A percentile compares a stretch with the other conserved stretches of the same genome.
These are phyloP conservation scores for Mycena venus DNA, from an alignment of 768 basidiomycete genomes.

Conservation along the genomic window DNA sequence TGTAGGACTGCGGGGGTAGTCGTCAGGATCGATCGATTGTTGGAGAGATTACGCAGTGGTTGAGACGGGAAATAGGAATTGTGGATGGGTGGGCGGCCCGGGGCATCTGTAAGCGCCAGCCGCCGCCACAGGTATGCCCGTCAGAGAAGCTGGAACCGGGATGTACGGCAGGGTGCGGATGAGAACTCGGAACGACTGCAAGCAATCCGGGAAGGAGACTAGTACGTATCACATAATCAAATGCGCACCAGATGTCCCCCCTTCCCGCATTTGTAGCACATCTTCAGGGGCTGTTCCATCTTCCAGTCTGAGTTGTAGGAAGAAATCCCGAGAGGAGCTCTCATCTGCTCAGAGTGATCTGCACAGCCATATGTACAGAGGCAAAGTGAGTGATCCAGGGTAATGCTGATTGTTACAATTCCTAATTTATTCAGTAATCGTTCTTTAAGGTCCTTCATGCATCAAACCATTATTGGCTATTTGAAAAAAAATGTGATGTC, in stretches of 20 bases:
- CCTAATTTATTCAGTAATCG: too few relatives aligned
- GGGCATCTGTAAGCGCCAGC: not conserved
- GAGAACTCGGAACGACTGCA: too few relatives aligned
- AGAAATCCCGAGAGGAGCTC: conserved; percentile 2
- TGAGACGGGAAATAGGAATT: conserved; percentile 1
- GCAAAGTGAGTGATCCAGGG: too few relatives aligned
- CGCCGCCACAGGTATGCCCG: not conserved
- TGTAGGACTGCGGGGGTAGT: conserved; percentile 12
- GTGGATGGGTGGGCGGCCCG: not conserved
- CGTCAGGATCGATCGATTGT: conserved; percentile 2
- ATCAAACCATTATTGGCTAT: too few relatives aligned
- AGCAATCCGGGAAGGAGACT: not conserved
- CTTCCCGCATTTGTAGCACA: conserved; percentile 5
- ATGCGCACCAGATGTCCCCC: conserved; percentile 13
- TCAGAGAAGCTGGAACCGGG: not conserved
- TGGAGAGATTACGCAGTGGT: conserved; percentile 23
- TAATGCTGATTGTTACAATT: too few relatives aligned
- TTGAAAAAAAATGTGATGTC: too few relatives aligned
- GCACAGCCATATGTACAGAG: too few relatives aligned
- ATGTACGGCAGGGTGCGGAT: not conserved
- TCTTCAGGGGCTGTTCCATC: conserved; percentile 4
- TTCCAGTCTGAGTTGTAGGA: conserved; percentile 3
- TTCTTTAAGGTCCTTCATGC: too few relatives aligned
- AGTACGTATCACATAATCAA: conserved; percentile 3
- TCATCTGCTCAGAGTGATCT: too few relatives aligned